Evolutionary conservation across 1,284 basidiomycete genomes (phyloP), one percentile per base, ranked within the genome.

Genomic region (Leccinum fallax): DNA sequence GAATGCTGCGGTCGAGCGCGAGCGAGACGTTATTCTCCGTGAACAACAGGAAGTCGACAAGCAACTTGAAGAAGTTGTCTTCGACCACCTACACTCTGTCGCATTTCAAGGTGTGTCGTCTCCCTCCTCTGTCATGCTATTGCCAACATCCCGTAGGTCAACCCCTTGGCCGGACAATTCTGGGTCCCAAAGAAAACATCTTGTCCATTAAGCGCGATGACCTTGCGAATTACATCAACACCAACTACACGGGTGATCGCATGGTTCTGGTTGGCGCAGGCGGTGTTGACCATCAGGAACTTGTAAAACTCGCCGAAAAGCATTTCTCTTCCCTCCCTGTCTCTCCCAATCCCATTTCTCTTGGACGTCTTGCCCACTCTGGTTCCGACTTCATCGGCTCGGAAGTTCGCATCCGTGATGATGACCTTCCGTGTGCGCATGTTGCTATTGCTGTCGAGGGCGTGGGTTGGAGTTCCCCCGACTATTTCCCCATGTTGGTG

Each of bases 21-120:
- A 99, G 82, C 88, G 97, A 56, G 95, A 97, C 76, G 97, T 99
- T 62, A 99, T 99, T 70, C 80, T 99, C 62, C 85, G 97, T 66
- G 97, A 99, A 79, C 95, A 98, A 82, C 94, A 98, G 82, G 97
- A 99, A 82, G 97, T 99, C 53, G 95, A 98, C 80, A 98, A 98
- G 83, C 95, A 97, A 82, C 80, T 93, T 63, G 95, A 98, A 82
- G 97, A 99, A 79, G 97, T 99, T 71, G 95, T 99, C 21, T 99
- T 99, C 73, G 97, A 99, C 81, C 97, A 99, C 77, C 81, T 99
- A 65, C 97, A 99, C 79, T 84, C 96, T 58, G 89, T 98, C 68
- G 97, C 97, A 64, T 99, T 96, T 88, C 93, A 95, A 80, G 87
- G 93, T 93, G 73, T 65, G 83, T 79, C 52, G 30, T 55, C 53